Evolutionary conservation across 352 stramenopile genomes (phyloP), one percentile per base, ranked within the genome.

Genomic region (Globisporangium solare): DNA sequence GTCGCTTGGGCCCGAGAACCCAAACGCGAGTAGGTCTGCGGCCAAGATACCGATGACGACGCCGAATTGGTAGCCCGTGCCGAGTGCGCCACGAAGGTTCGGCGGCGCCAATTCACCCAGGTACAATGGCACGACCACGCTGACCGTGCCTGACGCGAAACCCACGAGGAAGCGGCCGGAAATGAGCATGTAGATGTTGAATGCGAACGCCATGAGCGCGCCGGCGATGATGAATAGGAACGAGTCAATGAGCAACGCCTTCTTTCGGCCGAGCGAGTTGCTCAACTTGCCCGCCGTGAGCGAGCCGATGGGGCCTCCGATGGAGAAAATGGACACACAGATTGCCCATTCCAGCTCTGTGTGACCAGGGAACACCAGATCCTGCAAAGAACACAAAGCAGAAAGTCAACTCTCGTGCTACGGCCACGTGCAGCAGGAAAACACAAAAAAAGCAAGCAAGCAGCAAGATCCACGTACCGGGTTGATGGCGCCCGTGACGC

Each of bases 171-270:
- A 89, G 37, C 79, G 77, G 14, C 79, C 79, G 51, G 76, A 56
- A 60, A 88, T 88, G 18, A 89, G 73, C 43, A 78, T 78, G 69
- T 87, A 87, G 22, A 89, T 85, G 67, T 83, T 79, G 55, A 71
- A 81, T 17, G 84, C 67, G 24, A 79, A 64, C 37, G 68, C 74
- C 76, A 89, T 86, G 47, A 86, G 66, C 15, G 56, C 69, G 20
- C 75, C 75, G 18, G 77, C 71, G 22, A 85, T 64, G 54, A 86
- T 86, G 54, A 87, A 86, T 8, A 89, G 64, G 46, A 84, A 79
- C 50, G 73, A 84, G 61, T 83, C 73, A 12, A 87, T 43, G 21
- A 85, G 64, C 27, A 87, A 39, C 27, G 76, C 73, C 51, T 83
- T 83, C 65, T 89, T 87, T 47, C 79, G 75, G 21, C 79, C 79